Evolutionary conservation across 768 basidiomycete species (phyloP).

Genomic region (Cystofilobasidium ferigula): DNA sequence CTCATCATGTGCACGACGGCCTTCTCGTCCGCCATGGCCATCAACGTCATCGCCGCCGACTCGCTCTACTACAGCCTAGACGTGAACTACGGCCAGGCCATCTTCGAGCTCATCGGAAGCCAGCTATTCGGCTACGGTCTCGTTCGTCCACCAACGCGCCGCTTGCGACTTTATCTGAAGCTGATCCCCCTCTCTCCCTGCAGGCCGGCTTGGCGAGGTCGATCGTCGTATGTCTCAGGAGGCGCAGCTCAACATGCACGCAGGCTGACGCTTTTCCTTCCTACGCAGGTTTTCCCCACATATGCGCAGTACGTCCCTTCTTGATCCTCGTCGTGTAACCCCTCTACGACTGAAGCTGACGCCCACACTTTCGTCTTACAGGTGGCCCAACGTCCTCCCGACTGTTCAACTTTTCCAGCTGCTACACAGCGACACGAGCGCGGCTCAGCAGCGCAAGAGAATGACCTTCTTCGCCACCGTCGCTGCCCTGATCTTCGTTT

Average conservation of each 20-base stretch:
- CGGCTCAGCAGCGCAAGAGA: conserved; percentile 31
- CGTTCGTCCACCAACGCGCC: conserved; percentile 1
- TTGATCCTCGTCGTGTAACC: no score
- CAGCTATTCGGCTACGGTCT: conserved; percentile 32
- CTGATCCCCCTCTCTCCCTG: neutral
- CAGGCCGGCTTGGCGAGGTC: conserved; percentile 30
- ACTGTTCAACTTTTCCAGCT: conserved; percentile 32
- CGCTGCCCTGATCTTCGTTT: conserved; percentile 32
- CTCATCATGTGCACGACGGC: conserved; percentile 37
- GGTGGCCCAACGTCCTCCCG: neutral
- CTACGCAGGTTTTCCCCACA: no score
- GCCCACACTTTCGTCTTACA: conserved; percentile 1
- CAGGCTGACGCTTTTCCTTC: no score
- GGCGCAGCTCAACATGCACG: no score
- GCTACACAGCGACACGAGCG: conserved; percentile 31
- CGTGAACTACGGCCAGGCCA: conserved; percentile 33
- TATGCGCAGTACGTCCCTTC: no score
- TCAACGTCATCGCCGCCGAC: conserved; percentile 37
- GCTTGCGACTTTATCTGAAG: no score
- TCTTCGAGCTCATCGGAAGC: conserved; percentile 34
- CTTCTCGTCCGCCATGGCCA: conserved; percentile 36
- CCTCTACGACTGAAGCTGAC: no score
- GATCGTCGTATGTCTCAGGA: conserved; percentile 24
- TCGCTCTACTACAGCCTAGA: conserved; percentile 32
- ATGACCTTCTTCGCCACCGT: conserved; percentile 34